Conservation (phyloP, 495 filamentous ascomycete genomes). For the Penicillium verhagenii region DNA sequence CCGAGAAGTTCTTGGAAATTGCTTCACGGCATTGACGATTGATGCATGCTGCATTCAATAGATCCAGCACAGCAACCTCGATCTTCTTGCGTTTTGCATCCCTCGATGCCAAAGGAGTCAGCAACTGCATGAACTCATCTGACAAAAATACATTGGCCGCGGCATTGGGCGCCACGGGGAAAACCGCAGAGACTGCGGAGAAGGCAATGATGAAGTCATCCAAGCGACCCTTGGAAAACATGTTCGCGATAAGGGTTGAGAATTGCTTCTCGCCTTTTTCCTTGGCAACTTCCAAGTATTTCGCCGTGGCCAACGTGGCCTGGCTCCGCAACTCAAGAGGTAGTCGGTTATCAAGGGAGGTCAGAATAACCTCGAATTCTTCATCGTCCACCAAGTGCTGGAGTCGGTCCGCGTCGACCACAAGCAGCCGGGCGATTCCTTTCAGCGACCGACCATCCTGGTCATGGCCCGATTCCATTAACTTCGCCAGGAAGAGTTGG, state of each 20-base stretch:
- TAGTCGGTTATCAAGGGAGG: constrained; percentile 74
- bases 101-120: constrained; percentile 68
- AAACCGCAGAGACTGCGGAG: constrained; percentile 81
- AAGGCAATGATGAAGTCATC: constrained; percentile 73
- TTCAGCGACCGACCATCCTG: constrained; percentile 59
- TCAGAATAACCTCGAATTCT: constrained; percentile 74
- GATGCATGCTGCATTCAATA: constrained; percentile 88
- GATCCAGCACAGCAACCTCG: constrained; percentile 77
- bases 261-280: constrained; percentile 65
- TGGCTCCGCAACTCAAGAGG: constrained; percentile 65
- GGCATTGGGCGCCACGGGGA: constrained; percentile 73
- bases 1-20: constrained; percentile 73
- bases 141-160: constrained; percentile 76
- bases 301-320: constrained; percentile 71
- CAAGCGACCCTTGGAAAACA: constrained; percentile 49
- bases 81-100: constrained; percentile 75
- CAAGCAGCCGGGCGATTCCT: constrained; percentile 61
- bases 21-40: constrained; percentile 73
- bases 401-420: constrained; percentile 56
- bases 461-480: constrained; percentile 62
- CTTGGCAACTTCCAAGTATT: constrained; percentile 74
- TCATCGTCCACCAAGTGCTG: constrained; percentile 71
- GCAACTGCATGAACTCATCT: constrained; percentile 71
- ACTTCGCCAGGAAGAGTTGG: constrained; percentile 60
- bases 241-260: constrained; percentile 60